These are phyloP conservation scores for Exsudoporus floridanus DNA, from an alignment of 1,284 basidiomycete genomes.

Conservation along the genomic window DNA sequence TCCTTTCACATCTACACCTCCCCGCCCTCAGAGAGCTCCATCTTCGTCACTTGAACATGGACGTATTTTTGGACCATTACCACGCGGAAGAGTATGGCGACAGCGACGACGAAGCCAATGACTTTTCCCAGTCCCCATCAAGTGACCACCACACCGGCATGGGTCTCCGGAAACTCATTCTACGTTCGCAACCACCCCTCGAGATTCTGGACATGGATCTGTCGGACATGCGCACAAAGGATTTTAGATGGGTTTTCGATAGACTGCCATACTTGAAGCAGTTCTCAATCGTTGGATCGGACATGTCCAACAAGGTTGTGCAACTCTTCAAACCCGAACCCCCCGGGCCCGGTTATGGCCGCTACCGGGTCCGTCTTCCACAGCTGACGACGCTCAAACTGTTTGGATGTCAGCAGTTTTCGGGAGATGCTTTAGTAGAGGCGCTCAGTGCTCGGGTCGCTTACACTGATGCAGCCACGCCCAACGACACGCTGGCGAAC, in stretches of 20 bases:
- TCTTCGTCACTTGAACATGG: conserved; percentile 65
- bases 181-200: conserved; percentile 58
- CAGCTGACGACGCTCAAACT: conserved; percentile 51
- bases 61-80: conserved; percentile 43
- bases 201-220: conserved; percentile 71
- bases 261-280: conserved; percentile 50
- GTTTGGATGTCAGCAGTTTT: conserved; percentile 60
- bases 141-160: conserved; percentile 76
- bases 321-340: conserved; percentile 48
- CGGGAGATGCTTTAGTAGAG: conserved; percentile 55
- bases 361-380: conserved; percentile 48
- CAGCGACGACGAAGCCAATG: conserved; percentile 66
- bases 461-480: conserved; percentile 44
- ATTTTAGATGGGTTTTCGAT: conserved; percentile 67
- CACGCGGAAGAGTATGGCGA: conserved; percentile 55
- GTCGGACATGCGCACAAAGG: conserved; percentile 76
- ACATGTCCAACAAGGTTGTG: conserved; percentile 73
- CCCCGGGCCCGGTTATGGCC: conserved; percentile 8
- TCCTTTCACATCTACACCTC: conserved; percentile 59
- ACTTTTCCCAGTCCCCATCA: conserved; percentile 71
- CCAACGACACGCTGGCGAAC: conserved; percentile 27
- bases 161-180: conserved; percentile 66
- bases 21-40: conserved; percentile 58
- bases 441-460: conserved; percentile 48
- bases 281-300: conserved; percentile 71